These are phyloP conservation scores for Phoma sp. DNA, from an alignment of 2,329 filamentous ascomycete species.

Conservation along the genomic window DNA sequence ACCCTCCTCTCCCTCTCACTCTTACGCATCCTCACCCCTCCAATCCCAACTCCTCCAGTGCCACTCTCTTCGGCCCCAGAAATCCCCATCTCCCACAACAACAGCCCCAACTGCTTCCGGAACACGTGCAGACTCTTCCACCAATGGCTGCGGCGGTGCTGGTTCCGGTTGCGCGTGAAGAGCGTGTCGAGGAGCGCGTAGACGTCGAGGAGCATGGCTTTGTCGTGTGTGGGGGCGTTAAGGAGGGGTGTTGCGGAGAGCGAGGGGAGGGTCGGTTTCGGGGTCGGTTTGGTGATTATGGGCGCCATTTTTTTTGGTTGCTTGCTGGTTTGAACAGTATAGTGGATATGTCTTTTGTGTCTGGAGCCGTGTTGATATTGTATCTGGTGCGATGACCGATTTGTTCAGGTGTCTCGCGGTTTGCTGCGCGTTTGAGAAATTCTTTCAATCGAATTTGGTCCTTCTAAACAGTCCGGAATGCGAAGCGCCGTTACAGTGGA, in stretches of 20 bases:
- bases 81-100: constrained; percentile 51
- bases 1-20: constrained; percentile 30
- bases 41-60: background rate
- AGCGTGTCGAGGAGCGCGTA: constrained; percentile 71
- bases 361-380: too few species aligned
- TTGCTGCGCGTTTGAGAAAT: too few species aligned
- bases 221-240: constrained; percentile 29
- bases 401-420: too few species aligned
- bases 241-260: constrained; percentile 29
- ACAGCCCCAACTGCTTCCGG: constrained; percentile 66
- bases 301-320: too few species aligned
- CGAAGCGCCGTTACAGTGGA: too few species aligned
- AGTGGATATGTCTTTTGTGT: too few species aligned
- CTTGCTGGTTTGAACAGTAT: too few species aligned
- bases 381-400: too few species aligned
- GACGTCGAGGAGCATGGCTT: constrained; percentile 46
- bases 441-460: too few species aligned
- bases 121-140: constrained; percentile 76
- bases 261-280: constrained; percentile 8
- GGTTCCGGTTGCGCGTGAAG: constrained; percentile 86
- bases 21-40: constrained; percentile 16
- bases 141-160: constrained; percentile 83
- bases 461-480: too few species aligned
- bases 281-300: constrained; percentile 1
- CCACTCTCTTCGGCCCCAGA: too few species aligned